phyloP scores from a whole-genome alignment of 139 green algal genomes.

The Ettlia oleoabundans region DNA sequence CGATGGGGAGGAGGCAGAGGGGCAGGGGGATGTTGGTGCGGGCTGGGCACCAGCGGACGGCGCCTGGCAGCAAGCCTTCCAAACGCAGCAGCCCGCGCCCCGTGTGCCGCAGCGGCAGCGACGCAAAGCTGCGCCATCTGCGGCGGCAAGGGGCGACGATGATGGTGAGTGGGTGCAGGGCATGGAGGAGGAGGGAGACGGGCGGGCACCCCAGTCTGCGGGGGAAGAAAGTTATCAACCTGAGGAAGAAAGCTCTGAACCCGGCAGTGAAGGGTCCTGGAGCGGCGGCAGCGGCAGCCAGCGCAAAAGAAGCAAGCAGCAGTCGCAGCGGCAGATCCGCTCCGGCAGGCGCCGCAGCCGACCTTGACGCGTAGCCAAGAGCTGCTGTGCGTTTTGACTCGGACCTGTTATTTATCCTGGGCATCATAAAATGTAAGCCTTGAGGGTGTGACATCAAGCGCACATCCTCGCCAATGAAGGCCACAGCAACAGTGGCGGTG shows the following conservation, averaged over 20 bases:
- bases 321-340: not conserved
- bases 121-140: not conserved
- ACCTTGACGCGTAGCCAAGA: too few species aligned
- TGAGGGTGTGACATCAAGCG: too few species aligned
- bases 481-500: too few species aligned
- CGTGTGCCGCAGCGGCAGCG: not conserved
- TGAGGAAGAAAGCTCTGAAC: not conserved
- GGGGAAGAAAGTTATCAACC: constrained; percentile 10
- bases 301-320: not conserved
- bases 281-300: not conserved
- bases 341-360: not conserved
- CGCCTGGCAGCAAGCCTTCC: not conserved
- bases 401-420: too few species aligned
- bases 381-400: too few species aligned
- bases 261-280: not conserved
- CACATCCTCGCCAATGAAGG: too few species aligned
- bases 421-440: too few species aligned
- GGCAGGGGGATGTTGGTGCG: not conserved
- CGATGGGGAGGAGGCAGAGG: not conserved
- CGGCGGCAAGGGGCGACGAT: not conserved
- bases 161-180: not conserved
- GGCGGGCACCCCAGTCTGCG: not conserved
- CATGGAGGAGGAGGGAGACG: not conserved
- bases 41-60: not conserved
- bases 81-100: not conserved